Percentiles rank a stretch among this genome's conserved stretches.
Evolutionary conservation across 371 early-diverging fungal species (phyloP).

Genomic region (Saksenaea vasiformis): DNA sequence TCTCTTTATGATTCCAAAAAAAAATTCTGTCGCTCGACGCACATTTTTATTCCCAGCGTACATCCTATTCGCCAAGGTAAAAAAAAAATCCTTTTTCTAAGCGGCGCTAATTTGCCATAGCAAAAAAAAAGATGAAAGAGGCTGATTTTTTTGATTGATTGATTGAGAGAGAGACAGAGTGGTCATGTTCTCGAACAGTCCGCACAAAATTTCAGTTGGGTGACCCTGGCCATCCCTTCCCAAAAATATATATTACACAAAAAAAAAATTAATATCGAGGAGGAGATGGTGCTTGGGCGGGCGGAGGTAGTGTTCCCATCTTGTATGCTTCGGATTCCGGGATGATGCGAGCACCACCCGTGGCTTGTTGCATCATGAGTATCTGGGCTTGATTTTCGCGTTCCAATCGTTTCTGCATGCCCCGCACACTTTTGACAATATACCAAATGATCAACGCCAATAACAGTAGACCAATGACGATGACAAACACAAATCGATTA

Average conservation of each 20-base stretch:
- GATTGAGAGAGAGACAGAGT: no score
- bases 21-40: no score
- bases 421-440: constrained; percentile 21
- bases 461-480: constrained; percentile 20
- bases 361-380: constrained; percentile 21
- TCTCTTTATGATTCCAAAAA: no score
- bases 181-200: constrained; percentile 3
- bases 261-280: background rate
- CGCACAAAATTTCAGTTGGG: background rate
- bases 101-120: no score
- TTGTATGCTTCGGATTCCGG: constrained; percentile 2
- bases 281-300: constrained; percentile 1
- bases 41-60: no score
- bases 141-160: no score
- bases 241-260: constrained; percentile 3
- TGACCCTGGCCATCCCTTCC: constrained; percentile 6
- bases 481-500: constrained; percentile 24
- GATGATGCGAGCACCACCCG: constrained; percentile 9
- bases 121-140: no score
- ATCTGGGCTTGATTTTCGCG: constrained; percentile 21
- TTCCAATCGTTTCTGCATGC: constrained; percentile 22
- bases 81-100: no score
- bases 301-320: background rate
- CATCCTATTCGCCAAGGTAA: no score
- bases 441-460: constrained; percentile 21